Evolutionary conservation across 495 filamentous ascomycete species (phyloP).

Genomic region (Annulohypoxylon moriforme): DNA sequence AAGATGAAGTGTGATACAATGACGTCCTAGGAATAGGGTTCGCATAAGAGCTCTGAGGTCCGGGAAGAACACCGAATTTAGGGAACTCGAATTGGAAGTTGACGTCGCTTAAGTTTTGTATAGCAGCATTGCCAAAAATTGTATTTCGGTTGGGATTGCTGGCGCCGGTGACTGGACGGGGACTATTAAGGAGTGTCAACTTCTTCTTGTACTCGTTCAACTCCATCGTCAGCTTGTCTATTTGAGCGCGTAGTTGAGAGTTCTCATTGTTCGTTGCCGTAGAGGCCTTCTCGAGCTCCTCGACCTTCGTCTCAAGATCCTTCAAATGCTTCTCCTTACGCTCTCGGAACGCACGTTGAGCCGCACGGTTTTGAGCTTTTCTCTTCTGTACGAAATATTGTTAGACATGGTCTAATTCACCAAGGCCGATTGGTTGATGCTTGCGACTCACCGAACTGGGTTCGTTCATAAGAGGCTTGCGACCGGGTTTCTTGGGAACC

Average conservation of each 20-base stretch:
- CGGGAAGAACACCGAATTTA: conserved; percentile 82
- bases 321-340: conserved; percentile 98
- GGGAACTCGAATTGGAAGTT: conserved; percentile 95
- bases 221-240: conserved; percentile 87
- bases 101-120: conserved; percentile 76
- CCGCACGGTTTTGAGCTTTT: conserved; percentile 97
- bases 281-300: conserved; percentile 89
- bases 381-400: conserved; percentile 75
- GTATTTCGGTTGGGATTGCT: conserved; percentile 22
- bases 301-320: conserved; percentile 93
- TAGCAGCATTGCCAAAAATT: conserved; percentile 57
- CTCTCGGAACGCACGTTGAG: conserved; percentile 96
- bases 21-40: conserved; percentile 53
- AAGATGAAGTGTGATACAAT: conserved; percentile 39
- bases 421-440: not conserved
- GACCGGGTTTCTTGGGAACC: conserved; percentile 90
- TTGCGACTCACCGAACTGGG: conserved; percentile 85
- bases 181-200: conserved; percentile 65
- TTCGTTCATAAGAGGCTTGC: conserved; percentile 95
- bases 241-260: conserved; percentile 80
- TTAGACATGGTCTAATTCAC: conserved; percentile 54
- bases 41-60: conserved; percentile 65
- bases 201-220: conserved; percentile 91
- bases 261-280: conserved; percentile 89
- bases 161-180: conserved; percentile 35